Conservation (phyloP, 2,329 filamentous ascomycete species). For the Harringtonia aguacate region DNA sequence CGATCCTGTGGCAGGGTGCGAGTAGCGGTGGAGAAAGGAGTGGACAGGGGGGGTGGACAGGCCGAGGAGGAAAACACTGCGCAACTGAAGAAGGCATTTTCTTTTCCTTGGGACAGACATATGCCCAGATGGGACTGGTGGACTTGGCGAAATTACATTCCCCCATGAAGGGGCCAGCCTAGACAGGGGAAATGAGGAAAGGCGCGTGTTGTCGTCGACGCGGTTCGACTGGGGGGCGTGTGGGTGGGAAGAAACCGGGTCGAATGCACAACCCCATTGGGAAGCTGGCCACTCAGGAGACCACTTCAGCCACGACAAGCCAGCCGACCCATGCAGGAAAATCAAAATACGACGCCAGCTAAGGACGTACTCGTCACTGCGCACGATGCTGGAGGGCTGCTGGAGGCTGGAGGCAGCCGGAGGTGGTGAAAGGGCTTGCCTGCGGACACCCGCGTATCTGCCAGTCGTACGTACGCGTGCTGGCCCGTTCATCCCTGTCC, state of each 20-base stretch:
- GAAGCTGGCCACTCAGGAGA: not conserved
- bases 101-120: too few species aligned
- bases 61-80: not conserved
- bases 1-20: not conserved
- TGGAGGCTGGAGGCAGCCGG: too few species aligned
- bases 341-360: too few species aligned
- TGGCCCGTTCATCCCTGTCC: too few species aligned
- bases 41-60: not conserved
- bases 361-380: too few species aligned
- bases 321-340: too few species aligned
- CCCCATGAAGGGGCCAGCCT: slow-evolving; percentile 2
- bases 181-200: slow-evolving; percentile 6
- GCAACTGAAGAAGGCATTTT: not conserved
- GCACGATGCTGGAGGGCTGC: too few species aligned
- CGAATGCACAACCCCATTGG: not conserved
- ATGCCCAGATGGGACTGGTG: not conserved
- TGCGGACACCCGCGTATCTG: too few species aligned
- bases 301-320: not conserved
- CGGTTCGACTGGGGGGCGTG: not conserved
- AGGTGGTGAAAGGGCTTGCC: too few species aligned
- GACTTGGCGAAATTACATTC: slow-evolving; percentile 6
- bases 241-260: not conserved
- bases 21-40: not conserved
- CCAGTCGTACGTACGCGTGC: too few species aligned
- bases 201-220: slow-evolving; percentile 3